A percentile compares a stretch with the other conserved stretches of the same genome.
Conservation (phyloP, 495 filamentous ascomycete species). For the Tuber brumale region DNA sequence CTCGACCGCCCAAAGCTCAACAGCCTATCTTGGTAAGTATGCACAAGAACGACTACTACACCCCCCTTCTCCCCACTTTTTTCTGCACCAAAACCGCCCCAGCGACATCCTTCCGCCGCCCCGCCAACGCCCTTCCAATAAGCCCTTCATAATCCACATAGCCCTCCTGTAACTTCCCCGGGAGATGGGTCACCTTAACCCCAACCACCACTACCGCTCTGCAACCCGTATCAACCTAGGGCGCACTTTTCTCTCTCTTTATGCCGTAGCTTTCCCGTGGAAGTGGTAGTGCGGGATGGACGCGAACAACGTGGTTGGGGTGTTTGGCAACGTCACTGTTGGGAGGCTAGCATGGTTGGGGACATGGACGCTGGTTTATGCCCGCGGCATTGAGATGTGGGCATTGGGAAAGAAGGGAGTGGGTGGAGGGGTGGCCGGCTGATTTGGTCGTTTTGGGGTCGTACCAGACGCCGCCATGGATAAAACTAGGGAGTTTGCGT, state of each 20-base stretch:
- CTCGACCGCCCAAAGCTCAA: slow-evolving; percentile 51
- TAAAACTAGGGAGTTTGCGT: slow-evolving; percentile 49
- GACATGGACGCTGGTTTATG: slow-evolving; percentile 72
- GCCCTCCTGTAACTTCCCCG: slow-evolving; percentile 50
- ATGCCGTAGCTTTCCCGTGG: slow-evolving; percentile 54
- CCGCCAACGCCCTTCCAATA: slow-evolving; percentile 58
- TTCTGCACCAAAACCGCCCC: slow-evolving; percentile 49
- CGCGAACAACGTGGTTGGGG: slow-evolving; percentile 67
- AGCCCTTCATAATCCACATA: slow-evolving; percentile 57
- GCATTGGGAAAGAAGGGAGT: slow-evolving; percentile 45
- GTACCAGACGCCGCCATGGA: slow-evolving; percentile 87
- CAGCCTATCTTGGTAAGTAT: slow-evolving; percentile 57
- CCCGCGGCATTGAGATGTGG: slow-evolving; percentile 54
- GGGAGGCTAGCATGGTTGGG: slow-evolving; percentile 55
- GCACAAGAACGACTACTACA: slow-evolving; percentile 52
- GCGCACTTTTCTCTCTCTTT: slow-evolving; percentile 50
- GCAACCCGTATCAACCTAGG: slow-evolving; percentile 50
- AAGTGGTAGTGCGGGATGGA: slow-evolving; percentile 55
- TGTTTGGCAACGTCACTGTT: slow-evolving; percentile 45
- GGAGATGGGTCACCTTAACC: slow-evolving; percentile 60
- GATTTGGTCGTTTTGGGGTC: slow-evolving; percentile 59
- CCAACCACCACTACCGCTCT: slow-evolving; percentile 49
- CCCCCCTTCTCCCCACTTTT: slow-evolving; percentile 38
- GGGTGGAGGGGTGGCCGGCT: slow-evolving; percentile 48
- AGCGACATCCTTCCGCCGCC: slow-evolving; percentile 50